Evolutionary conservation across 108 stramenopile species (phyloP).

Genomic region (Conticribra guillardii): DNA sequence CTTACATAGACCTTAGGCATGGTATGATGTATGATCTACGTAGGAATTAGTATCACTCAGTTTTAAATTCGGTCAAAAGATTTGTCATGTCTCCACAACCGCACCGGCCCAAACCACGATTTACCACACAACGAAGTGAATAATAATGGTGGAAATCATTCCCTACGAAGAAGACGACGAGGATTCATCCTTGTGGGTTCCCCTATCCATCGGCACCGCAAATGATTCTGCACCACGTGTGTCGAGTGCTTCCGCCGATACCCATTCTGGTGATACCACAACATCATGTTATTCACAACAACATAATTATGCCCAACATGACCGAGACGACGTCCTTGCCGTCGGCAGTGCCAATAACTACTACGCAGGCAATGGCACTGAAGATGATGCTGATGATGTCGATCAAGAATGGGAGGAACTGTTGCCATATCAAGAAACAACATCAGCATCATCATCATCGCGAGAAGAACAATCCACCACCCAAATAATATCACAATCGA

Average conservation of each 20-base stretch:
- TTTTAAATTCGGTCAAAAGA: too few relatives aligned
- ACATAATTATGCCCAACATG: background rate
- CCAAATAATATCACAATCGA: too few relatives aligned
- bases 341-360: background rate
- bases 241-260: too few relatives aligned
- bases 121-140: too few relatives aligned
- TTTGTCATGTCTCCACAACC: too few relatives aligned
- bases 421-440: background rate
- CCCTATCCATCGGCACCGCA: constrained; percentile 15
- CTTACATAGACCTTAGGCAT: too few relatives aligned
- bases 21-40: too few relatives aligned
- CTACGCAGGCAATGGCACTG: background rate
- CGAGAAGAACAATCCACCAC: background rate
- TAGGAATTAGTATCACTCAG: too few relatives aligned
- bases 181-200: constrained; percentile 35
- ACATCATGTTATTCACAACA: background rate
- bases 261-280: too few relatives aligned
- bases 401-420: constrained; percentile 28
- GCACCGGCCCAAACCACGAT: too few relatives aligned
- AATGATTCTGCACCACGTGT: too few relatives aligned
- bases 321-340: background rate
- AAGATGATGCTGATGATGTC: constrained; percentile 13
- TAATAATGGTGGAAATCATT: constrained; percentile 45
- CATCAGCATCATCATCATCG: background rate
- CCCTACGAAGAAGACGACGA: constrained; percentile 41